These are phyloP conservation scores for Onygenales sp. DNA, from an alignment of 2,329 filamentous ascomycete genomes.

Conservation along the genomic window DNA sequence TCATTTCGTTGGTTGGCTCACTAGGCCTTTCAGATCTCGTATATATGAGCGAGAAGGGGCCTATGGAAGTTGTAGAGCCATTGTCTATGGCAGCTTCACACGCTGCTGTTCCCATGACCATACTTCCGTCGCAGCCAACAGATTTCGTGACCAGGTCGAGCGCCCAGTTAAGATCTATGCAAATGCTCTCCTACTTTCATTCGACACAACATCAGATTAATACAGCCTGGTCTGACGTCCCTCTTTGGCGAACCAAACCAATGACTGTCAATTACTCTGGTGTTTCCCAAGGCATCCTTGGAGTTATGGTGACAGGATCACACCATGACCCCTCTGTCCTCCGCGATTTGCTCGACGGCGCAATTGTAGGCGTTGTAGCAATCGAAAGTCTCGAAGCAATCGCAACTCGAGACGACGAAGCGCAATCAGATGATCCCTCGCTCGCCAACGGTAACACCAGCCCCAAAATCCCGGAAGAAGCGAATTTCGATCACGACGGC, in stretches of 20 bases:
- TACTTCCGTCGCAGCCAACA: slow-evolving; percentile 37
- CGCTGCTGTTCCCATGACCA: slow-evolving; percentile 30
- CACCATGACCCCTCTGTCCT: slow-evolving; percentile 39
- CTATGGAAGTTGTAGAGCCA: slow-evolving; percentile 32
- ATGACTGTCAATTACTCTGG: slow-evolving; percentile 43
- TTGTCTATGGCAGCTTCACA: slow-evolving; percentile 29
- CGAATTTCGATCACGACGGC: slow-evolving; percentile 4
- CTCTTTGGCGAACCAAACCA: slow-evolving; percentile 37
- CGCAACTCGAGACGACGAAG: slow-evolving; percentile 3
- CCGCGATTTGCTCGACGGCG: slow-evolving; percentile 43
- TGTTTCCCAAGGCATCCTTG: slow-evolving; percentile 35
- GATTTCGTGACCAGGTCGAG: slow-evolving; percentile 38
- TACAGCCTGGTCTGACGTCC: slow-evolving; percentile 36
- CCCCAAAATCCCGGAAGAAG: background rate
- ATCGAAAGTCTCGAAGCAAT: slow-evolving; percentile 33
- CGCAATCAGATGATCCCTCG: background rate
- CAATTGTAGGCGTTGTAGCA: slow-evolving; percentile 44
- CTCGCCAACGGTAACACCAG: background rate
- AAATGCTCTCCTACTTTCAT: slow-evolving; percentile 55
- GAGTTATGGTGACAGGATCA: slow-evolving; percentile 44
- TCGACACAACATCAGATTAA: slow-evolving; percentile 19
- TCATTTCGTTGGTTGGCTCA: slow-evolving; percentile 36
- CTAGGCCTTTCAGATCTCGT: slow-evolving; percentile 44
- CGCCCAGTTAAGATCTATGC: slow-evolving; percentile 46
- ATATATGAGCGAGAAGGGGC: slow-evolving; percentile 43